phyloP scores from a whole-genome alignment of 306 rosid genomes.

The Elaeagnus macrophylla region DNA sequence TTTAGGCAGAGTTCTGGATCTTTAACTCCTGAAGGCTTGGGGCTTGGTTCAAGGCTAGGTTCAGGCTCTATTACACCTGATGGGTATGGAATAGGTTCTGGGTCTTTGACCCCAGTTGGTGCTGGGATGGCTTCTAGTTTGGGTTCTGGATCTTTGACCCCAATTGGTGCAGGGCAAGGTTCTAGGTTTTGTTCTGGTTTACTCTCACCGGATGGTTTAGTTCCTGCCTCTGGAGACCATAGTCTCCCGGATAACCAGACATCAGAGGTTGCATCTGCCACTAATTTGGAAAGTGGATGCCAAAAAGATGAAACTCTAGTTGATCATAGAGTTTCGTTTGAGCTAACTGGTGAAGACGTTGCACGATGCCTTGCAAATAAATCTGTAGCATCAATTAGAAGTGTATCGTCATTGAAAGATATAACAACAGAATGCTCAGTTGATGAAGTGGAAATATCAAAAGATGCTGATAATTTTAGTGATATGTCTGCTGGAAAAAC shows the following conservation, averaged over 20 bases:
- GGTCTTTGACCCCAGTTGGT: slow-evolving; percentile 81
- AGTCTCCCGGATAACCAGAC: slow-evolving; percentile 34
- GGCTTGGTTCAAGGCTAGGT: slow-evolving; percentile 72
- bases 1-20: slow-evolving; percentile 87
- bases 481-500: slow-evolving; percentile 28
- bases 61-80: slow-evolving; percentile 88
- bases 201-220: slow-evolving; percentile 47
- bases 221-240: slow-evolving; percentile 34
- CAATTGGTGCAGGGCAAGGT: slow-evolving; percentile 66
- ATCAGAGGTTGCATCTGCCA: slow-evolving; percentile 44
- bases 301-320: slow-evolving; percentile 36
- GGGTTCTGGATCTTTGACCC: slow-evolving; percentile 49
- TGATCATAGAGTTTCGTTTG: slow-evolving; percentile 88
- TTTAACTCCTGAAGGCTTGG: slow-evolving; percentile 68
- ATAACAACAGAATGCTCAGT: slow-evolving; percentile 30
- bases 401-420: slow-evolving; percentile 46
- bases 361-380: slow-evolving; percentile 84
- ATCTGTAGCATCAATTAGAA: slow-evolving; percentile 35
- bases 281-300: slow-evolving; percentile 45
- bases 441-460: slow-evolving; percentile 30
- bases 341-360: slow-evolving; percentile 88
- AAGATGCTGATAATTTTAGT: slow-evolving; percentile 22
- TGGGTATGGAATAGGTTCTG: slow-evolving; percentile 65
- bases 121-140: slow-evolving; percentile 56
- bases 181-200: slow-evolving; percentile 47